Conservation (phyloP, 2,329 filamentous ascomycete genomes). For the Alternaria arborescens region DNA sequence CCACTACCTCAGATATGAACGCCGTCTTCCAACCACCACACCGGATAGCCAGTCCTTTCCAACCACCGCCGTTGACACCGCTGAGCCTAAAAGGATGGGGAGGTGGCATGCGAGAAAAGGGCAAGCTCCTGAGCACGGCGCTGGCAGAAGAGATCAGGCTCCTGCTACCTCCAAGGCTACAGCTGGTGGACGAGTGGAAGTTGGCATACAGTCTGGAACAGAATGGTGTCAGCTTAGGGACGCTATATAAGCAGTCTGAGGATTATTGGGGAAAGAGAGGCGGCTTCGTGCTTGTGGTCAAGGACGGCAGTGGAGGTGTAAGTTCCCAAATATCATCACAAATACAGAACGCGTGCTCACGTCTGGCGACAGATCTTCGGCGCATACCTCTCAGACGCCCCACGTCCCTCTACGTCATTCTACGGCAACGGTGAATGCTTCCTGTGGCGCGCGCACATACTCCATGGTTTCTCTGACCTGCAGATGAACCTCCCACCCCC, state of each 20-base stretch:
- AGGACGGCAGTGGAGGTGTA: constrained; percentile 78
- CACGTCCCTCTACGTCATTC: constrained; percentile 82
- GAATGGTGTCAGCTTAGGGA: constrained; percentile 86
- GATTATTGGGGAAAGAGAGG: constrained; percentile 73
- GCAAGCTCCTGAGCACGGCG: constrained; percentile 72
- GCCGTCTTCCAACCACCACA: constrained; percentile 68
- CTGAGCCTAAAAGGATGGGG: constrained; percentile 74
- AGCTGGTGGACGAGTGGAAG: constrained; percentile 86
- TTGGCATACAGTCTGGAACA: constrained; percentile 90
- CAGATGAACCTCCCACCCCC: constrained; percentile 70
- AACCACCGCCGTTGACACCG: constrained; percentile 87
- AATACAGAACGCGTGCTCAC: constrained; percentile 13
- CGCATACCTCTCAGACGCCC: constrained; percentile 90
- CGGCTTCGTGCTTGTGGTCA: constrained; percentile 88
- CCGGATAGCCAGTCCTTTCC: constrained; percentile 78
- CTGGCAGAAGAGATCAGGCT: constrained; percentile 93
- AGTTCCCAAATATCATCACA: constrained; percentile 46
- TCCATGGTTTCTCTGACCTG: constrained; percentile 62
- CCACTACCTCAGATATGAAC: constrained; percentile 55
- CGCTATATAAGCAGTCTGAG: constrained; percentile 82
- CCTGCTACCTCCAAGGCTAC: constrained; percentile 84
- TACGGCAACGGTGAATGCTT: constrained; percentile 98
- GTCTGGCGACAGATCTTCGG: constrained; percentile 72
- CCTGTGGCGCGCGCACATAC: constrained; percentile 78
- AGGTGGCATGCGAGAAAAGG: constrained; percentile 65